phyloP scores from a whole-genome alignment of 2,329 filamentous ascomycete species.

The Apiospora sp. region DNA sequence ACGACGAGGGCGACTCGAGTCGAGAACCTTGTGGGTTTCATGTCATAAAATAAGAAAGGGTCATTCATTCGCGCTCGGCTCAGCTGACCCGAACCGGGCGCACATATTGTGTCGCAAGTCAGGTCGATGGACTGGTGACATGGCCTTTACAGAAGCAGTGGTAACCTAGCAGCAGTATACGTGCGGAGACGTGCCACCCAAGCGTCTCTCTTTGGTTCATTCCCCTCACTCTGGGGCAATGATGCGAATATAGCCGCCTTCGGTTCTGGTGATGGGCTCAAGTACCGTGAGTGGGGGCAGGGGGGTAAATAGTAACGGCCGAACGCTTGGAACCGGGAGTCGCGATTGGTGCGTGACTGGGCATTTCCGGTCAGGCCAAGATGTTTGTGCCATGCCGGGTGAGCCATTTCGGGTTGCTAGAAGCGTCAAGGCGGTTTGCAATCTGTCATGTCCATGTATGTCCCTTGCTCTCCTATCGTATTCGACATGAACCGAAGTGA shows the following conservation, averaged over 20 bases:
- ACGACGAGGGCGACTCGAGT: neutral
- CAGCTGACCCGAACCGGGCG: neutral
- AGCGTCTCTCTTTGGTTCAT: neutral
- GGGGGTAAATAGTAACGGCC: neutral
- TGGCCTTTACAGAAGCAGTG: neutral
- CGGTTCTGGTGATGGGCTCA: slow-evolving; percentile 7
- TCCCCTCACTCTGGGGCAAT: slow-evolving; percentile 6
- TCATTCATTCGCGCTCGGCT: neutral
- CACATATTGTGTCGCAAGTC: neutral
- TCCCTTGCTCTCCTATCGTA: neutral
- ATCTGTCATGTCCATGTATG: neutral
- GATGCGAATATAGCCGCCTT: slow-evolving; percentile 13
- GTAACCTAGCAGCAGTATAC: neutral
- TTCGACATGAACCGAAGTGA: neutral
- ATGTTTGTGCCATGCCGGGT: neutral
- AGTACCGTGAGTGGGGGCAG: neutral
- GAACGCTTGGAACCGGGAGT: neutral
- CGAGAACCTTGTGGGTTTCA: slow-evolving; percentile 9
- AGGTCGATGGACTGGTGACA: neutral
- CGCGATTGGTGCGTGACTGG: slow-evolving; percentile 12
- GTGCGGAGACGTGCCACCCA: neutral
- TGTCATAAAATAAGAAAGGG: slow-evolving; percentile 10
- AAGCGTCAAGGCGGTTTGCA: neutral
- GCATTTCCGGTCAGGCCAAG: neutral
- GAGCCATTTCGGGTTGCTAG: neutral